Evolutionary conservation across 352 stramenopile species (phyloP).

Genomic region (Pythium phragmitis): DNA sequence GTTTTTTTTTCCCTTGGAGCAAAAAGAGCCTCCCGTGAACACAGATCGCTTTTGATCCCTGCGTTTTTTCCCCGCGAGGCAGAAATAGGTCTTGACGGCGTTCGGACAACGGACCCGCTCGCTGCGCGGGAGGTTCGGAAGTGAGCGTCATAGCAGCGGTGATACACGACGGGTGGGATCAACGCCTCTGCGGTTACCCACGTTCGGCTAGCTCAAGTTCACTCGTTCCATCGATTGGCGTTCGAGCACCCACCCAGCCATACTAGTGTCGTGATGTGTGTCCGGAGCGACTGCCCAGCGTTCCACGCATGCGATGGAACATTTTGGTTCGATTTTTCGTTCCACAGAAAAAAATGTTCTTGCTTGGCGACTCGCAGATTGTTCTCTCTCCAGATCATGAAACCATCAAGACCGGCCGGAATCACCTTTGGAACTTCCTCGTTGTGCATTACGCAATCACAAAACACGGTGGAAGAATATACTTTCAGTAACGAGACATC

Average conservation of each 20-base stretch:
- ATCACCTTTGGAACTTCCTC: not conserved
- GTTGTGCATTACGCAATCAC: not conserved
- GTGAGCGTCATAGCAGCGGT: not conserved
- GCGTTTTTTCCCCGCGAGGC: too few relatives aligned
- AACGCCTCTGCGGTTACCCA: not conserved
- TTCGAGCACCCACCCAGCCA: constrained; percentile 4
- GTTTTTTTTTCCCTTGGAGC: not conserved
- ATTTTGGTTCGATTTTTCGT: constrained; percentile 7
- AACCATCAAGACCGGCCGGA: not conserved
- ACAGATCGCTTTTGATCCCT: too few relatives aligned
- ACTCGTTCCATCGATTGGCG: constrained; percentile 14
- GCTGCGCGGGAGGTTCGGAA: constrained; percentile 2
- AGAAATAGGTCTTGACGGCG: too few relatives aligned
- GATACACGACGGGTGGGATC: not conserved
- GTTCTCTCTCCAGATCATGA: not conserved
- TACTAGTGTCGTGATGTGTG: not conserved
- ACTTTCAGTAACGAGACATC: not conserved
- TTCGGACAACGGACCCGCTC: not conserved
- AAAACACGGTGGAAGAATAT: constrained; percentile 4
- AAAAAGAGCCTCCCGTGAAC: too few relatives aligned
- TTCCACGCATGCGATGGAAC: not conserved
- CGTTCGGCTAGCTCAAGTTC: not conserved
- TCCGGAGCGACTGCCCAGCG: constrained; percentile 3
- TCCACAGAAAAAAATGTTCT: constrained; percentile 6
- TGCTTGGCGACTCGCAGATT: constrained; percentile 1